Base-by-base conservation (phyloP, 257 asterid species). In the Ophiorrhiza pumila region DNA sequence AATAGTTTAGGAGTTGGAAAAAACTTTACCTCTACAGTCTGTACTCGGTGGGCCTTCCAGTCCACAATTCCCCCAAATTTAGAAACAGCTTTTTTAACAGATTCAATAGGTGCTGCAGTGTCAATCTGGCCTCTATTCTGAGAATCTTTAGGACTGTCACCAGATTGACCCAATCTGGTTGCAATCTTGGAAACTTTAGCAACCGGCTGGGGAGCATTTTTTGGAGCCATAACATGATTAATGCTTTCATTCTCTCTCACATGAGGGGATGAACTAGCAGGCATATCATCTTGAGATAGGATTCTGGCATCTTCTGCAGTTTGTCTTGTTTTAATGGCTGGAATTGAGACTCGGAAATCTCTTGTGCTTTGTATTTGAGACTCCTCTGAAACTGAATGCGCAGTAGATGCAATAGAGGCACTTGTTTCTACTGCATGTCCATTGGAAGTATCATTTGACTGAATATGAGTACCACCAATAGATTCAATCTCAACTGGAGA, bases 41-140 rank as follows among this genome's bases (percentile, higher is more conserved):
- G 97, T 59, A 82, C 83, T 25, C 91, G 88, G 79, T 95, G 97
- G 66, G 99, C 99, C 82, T 95, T 95, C 99, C 99, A 95, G 82
- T 95, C 99, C 39, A 95, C 96, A 57, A 95, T 95, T 43, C 98
- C 99, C 18, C 99, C 99, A 56, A 95, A 95, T 86, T 87, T 95
- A 0, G 97, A 95, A 74, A 95, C 99, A 61, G 99, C 99, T 55
- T 93, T 94, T 84, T 92, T 95, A 56, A 95, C 99, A 15, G 99
- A 95, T 80, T 92, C 96, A 71, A 95, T 79, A 47, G 99, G 99
- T 1, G 96, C 83, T 34, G 98, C 82, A 22, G 99, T 95, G 83
- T 90, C 99, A 14, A 95, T 82, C 27, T 88, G 90, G 75, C 79
- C 84, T 74, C 83, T 84, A 71, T 71, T 80, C 59, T 68, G 78